Evolutionary conservation across 108 stramenopile genomes (phyloP).

Genomic region (Nitzschia sp.): DNA sequence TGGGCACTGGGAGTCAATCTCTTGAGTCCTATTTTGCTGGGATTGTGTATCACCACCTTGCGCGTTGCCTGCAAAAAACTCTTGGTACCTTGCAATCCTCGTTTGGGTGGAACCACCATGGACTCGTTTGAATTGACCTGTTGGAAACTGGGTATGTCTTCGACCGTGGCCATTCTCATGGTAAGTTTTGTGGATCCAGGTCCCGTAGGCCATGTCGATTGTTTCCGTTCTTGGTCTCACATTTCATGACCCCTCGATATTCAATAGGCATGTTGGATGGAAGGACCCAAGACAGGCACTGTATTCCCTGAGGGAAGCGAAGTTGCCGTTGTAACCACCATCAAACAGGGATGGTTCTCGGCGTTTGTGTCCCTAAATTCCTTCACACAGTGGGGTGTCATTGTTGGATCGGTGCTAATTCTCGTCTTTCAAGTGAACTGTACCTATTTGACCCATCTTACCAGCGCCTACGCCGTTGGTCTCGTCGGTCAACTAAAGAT

Average conservation of each 20-base stretch:
- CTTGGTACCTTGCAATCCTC: constrained; percentile 16
- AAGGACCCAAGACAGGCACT: neutral
- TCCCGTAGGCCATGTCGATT: constrained; percentile 24
- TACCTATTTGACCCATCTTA: constrained; percentile 32
- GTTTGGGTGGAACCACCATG: constrained; percentile 25
- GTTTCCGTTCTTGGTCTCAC: constrained; percentile 1
- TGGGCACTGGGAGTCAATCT: constrained; percentile 33
- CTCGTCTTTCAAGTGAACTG: constrained; percentile 43
- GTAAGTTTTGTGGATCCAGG: too few relatives aligned
- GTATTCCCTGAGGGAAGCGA: neutral
- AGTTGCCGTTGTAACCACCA: neutral
- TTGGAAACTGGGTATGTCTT: constrained; percentile 26
- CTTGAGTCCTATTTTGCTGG: constrained; percentile 33
- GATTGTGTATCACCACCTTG: constrained; percentile 33
- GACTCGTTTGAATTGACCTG: constrained; percentile 36
- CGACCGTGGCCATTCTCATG: constrained; percentile 12
- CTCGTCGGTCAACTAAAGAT: constrained; percentile 41
- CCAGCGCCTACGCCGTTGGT: constrained; percentile 36
- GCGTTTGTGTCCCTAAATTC: constrained; percentile 15
- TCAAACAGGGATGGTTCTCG: constrained; percentile 2
- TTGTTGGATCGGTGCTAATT: constrained; percentile 30
- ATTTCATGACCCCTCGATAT: neutral
- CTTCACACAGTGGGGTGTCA: constrained; percentile 18
- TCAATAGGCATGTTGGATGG: neutral
- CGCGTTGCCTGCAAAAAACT: constrained; percentile 33